A percentile compares a stretch with the other conserved stretches of the same genome.
Evolutionary conservation across 129 eudicot genomes (phyloP).

Genomic region (Flaveria robusta): DNA sequence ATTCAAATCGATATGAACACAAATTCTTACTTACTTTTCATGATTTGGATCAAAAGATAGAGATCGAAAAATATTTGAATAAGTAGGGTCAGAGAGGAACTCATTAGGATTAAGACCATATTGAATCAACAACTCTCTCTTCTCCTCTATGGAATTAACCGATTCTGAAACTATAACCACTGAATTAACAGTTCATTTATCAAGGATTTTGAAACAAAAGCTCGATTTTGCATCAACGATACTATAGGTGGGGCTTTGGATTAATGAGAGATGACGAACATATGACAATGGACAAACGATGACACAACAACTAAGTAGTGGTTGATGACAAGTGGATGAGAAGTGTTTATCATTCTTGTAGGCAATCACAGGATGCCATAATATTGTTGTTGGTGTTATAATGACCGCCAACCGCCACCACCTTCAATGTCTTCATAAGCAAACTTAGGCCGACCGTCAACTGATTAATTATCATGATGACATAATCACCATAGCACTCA

Average conservation of each 20-base stretch:
- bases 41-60: neutral
- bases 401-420: slow-evolving; percentile 32
- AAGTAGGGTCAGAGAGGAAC: slow-evolving; percentile 54
- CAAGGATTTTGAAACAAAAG: neutral
- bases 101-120: slow-evolving; percentile 91
- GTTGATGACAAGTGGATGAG: slow-evolving; percentile 23
- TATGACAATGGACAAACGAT: slow-evolving; percentile 40
- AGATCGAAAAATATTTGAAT: slow-evolving; percentile 48
- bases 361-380: slow-evolving; percentile 30
- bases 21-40: neutral
- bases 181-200: neutral
- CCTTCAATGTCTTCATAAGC: no score
- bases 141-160: slow-evolving; percentile 38
- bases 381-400: slow-evolving; percentile 23
- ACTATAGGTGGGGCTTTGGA: neutral
- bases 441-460: no score
- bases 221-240: slow-evolving; percentile 8
- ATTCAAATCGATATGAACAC: neutral
- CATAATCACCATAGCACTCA: no score
- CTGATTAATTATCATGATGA: no score
- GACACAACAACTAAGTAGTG: slow-evolving; percentile 32
- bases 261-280: slow-evolving; percentile 52
- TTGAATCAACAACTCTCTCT: slow-evolving; percentile 64
- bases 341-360: no score
- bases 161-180: slow-evolving; percentile 45